Evolutionary conservation across 257 asterid species (phyloP), one percentile per base, ranked within the genome.

Genomic region (Penstemon eatonii): DNA sequence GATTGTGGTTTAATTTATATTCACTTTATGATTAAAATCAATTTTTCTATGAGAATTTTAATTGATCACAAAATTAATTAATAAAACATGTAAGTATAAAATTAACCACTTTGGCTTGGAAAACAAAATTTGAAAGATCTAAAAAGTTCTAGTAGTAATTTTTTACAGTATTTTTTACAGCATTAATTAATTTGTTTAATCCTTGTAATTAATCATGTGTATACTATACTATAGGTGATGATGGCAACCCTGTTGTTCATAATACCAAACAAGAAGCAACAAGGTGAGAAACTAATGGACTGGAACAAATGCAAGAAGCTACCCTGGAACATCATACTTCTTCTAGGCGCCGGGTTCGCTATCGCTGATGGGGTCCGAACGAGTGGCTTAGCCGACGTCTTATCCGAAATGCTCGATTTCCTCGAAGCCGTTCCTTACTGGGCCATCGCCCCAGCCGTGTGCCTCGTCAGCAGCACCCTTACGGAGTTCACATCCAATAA

Each of bases 301-400:
- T 92, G 97, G 98, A 86, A 85, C 85, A 90, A 92, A 67, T 92
- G 98, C 95, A 90, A 85, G 85, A 90, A 85, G 66, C 56, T 92
- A 18, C 97, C 98, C 5, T 92, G 98, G 98, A 77, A 76, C 84
- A 85, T 92, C 11, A 49, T 92, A 6, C 82, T 92, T 15, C 85
- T 92, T 0, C 72, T 92, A 11, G 98, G 98, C 1, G 97, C 97
- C 2, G 98, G 97, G 3, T 90, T 92, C 61, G 98, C 97, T 40
- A 85, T 92, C 33, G 98, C 98, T 0, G 93, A 82, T 13, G 98
- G 98, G 0, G 89, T 92, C 41, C 89, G 88, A 40, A 61, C 90
- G 5, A 92, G 97, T 78, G 98, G 98, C 8, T 81, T 92, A 1
- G 88, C 98, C 5, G 87, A 88, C 38, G 81, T 82, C 8, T 65